Conservation (phyloP, 1,284 basidiomycete genomes). For the Filobasidium uniguttulatum region DNA sequence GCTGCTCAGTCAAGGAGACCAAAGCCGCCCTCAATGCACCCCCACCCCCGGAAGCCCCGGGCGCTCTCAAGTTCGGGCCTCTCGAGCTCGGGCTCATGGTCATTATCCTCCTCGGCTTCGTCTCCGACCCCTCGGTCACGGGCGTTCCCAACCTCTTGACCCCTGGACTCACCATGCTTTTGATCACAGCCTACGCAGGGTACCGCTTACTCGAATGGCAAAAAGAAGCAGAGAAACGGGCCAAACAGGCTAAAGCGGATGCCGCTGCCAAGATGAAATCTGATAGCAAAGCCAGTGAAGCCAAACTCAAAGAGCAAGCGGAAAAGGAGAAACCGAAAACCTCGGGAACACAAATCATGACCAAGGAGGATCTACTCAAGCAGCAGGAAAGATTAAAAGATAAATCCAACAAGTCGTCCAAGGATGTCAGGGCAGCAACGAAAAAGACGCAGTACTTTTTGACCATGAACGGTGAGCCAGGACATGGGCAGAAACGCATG, state of each 20-base stretch:
- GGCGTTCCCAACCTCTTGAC: constrained; percentile 8
- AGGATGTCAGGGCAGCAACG: constrained; percentile 13
- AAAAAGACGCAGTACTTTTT: constrained; percentile 16
- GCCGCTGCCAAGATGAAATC: not conserved
- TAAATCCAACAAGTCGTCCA: constrained; percentile 6
- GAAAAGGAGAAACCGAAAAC: constrained; percentile 5
- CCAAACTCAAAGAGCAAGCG: not conserved
- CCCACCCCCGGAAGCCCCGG: constrained; percentile 13
- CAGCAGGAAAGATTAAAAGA: constrained; percentile 11
- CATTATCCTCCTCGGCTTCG: constrained; percentile 12
- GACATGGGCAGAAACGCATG: not conserved
- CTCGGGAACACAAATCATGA: constrained; percentile 5
- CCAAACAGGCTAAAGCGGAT: not conserved
- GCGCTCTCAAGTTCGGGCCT: constrained; percentile 12
- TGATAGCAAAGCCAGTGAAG: not conserved
- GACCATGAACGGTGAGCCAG: constrained; percentile 13
- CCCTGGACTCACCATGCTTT: constrained; percentile 13
- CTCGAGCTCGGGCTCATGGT: constrained; percentile 15
- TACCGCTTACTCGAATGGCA: constrained; percentile 13
- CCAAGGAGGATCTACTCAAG: constrained; percentile 11
- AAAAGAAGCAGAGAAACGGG: constrained; percentile 9
- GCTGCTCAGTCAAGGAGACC: constrained; percentile 6
- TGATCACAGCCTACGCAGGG: constrained; percentile 14
- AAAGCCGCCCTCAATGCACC: constrained; percentile 11
- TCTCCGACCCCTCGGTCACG: constrained; percentile 7